Conservation (phyloP, 345 rosid genomes). For the Microcos paniculata region DNA sequence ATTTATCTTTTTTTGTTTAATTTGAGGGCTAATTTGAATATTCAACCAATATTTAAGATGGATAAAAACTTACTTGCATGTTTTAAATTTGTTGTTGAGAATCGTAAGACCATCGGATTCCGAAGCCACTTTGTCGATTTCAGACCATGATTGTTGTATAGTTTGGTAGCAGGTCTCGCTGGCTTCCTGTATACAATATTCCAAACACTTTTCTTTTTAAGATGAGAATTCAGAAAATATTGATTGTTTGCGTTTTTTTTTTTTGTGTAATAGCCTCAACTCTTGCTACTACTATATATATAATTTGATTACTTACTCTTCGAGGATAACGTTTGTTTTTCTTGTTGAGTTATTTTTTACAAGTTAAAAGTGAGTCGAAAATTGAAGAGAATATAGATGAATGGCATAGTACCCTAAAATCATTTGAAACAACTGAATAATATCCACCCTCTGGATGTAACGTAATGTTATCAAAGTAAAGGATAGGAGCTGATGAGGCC, state of each 20-base stretch:
- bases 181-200: conserved; percentile 33
- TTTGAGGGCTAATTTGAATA: too few species aligned
- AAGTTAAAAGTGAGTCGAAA: neutral
- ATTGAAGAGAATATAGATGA: too few species aligned
- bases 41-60: too few species aligned
- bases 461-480: conserved; percentile 35
- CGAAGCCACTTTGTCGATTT: conserved; percentile 50
- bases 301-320: too few species aligned
- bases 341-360: too few species aligned
- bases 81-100: conserved; percentile 58
- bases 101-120: conserved; percentile 40
- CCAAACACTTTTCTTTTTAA: neutral
- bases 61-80: conserved; percentile 35
- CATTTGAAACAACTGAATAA: conserved; percentile 45
- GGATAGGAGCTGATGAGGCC: conserved; percentile 57
- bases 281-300: too few species aligned
- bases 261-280: too few species aligned
- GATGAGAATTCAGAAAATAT: too few species aligned
- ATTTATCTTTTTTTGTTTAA: too few species aligned
- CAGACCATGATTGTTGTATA: conserved; percentile 48
- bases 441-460: conserved; percentile 37
- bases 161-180: conserved; percentile 53
- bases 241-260: too few species aligned
- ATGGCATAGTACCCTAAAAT: conserved; percentile 43
- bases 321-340: too few species aligned